Conservation (phyloP, 805 yeast species). For the Ogataea parapolymorpha region DNA sequence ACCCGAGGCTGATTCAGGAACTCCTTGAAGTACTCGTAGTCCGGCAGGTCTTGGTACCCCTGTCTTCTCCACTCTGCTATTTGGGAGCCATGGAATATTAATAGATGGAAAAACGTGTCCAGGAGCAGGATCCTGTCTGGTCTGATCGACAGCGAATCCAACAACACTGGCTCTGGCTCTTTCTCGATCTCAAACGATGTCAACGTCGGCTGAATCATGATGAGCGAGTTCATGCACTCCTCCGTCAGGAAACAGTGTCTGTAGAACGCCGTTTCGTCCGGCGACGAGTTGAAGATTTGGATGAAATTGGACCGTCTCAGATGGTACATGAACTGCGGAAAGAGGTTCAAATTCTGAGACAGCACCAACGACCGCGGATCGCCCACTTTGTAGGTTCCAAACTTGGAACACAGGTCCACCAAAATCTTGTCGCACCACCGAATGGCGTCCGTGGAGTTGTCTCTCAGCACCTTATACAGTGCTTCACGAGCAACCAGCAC, state of each 20-base stretch:
- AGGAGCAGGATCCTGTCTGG: conserved; percentile 54
- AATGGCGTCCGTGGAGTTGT: conserved; percentile 39
- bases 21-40: conserved; percentile 54
- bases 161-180: conserved; percentile 61
- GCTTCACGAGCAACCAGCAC: conserved; percentile 58
- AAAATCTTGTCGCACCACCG: conserved; percentile 48
- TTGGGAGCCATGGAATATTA: conserved; percentile 63
- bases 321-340: conserved; percentile 68
- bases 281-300: conserved; percentile 65
- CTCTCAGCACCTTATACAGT: conserved; percentile 39
- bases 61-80: conserved; percentile 66
- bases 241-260: conserved; percentile 62
- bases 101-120: conserved; percentile 67
- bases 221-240: conserved; percentile 55
- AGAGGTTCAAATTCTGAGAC: conserved; percentile 46
- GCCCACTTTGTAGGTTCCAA: conserved; percentile 47
- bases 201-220: conserved; percentile 70
- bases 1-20: conserved; percentile 59
- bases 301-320: conserved; percentile 63
- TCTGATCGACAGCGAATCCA: conserved; percentile 61
- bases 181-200: conserved; percentile 53
- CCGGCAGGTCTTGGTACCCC: conserved; percentile 60
- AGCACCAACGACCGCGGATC: conserved; percentile 48
- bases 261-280: conserved; percentile 66
- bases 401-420: conserved; percentile 44